Evolutionary conservation across 1,284 basidiomycete species (phyloP), one percentile per base, ranked within the genome.

Genomic region (Megacollybia platyphylla): DNA sequence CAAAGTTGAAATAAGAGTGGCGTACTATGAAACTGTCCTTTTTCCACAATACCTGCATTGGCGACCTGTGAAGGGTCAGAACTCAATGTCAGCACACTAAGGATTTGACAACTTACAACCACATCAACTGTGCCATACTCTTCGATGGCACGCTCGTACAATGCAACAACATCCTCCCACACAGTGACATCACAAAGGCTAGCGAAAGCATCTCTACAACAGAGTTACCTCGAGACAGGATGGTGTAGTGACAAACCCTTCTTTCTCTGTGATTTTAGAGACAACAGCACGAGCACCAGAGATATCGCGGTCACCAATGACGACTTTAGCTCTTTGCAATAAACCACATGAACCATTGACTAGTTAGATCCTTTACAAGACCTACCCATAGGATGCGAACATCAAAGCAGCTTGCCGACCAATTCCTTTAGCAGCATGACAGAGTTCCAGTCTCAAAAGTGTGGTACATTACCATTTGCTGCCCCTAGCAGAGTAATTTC

Each of bases 91-190:
- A 36, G 34, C 8, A 17, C 10, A 10, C 11, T 10, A 11, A 5
- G 32, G 28, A 10, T 24, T 39, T 13, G 7, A 20, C 13, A 26
- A 39, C 51, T 11, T 46, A 64, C 61, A 20, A 65, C 62, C 36
- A 59, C 47, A 48, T 66, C 63, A 5, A 61, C 57, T 2, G 53
- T 40, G 20, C 61, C 62, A 47, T 51, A 66, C 36, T 47, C 49
- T 13, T 48, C 30, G 15, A 60, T 46, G 0, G 57, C 57, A 5
- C 56, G 46, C 41, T 67, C 57, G 43, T 69, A 69, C 43, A 68
- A 51, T 2, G 50, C 46, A 15, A 67, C 55, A 29, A 64, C 62
- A 10, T 64, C 57, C 5, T 68, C 62, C 65, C 67, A 70, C 3
- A 53, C 48, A 3, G 57, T 55, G 4, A 68, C 67, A 45, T 69